Base-by-base conservation (phyloP, 768 basidiomycete genomes). In the Hortiboletus flavorubellus region DNA sequence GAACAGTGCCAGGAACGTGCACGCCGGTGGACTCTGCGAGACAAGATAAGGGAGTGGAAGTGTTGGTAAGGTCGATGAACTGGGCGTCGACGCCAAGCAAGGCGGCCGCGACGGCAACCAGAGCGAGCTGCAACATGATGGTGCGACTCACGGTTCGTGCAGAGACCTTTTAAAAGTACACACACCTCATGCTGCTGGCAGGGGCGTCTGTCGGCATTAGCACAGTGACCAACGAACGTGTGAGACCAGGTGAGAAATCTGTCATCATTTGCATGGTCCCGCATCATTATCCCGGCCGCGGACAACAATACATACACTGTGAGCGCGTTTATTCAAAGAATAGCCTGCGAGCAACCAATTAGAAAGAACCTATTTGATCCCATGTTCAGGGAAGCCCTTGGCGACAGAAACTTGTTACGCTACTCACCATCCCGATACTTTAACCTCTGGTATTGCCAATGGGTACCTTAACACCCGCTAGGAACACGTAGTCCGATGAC, bases 11-110 rank as follows among this genome's bases (percentile, higher is more conserved):
- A 37, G 67, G 67, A 16, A 68, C 58, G 16, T 68, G 67, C 18
- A 67, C 67, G 15, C 67, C 67, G 0, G 60, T 69, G 1, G 67
- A 68, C 58, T 68, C 67, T 47, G 63, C 54, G 15, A 68, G 50
- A 49, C 67, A 68, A 2, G 67, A 67, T 14, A 41, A 51, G 1
- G 50, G 59, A 18, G 45, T 55, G 0, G 66, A 59, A 1, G 2
- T 46, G 35, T 60, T 49, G 39, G 56, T 38, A 2, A 59, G 44
- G 18, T 66, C 59, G 42, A 64, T 60, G 34, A 52, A 54, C 47
- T 66, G 67, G 7, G 67, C 59, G 2, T 54, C 21, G 8, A 58
- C 52, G 44, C 46, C 31, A 2, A 60, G 52, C n/a, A 68, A 15
- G 29, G 46, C 51, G 5, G 49, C 29, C 33, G 44, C 54, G 9